phyloP scores from a whole-genome alignment of 192 early-diverging fungal genomes.

The Mortierella antarctica region DNA sequence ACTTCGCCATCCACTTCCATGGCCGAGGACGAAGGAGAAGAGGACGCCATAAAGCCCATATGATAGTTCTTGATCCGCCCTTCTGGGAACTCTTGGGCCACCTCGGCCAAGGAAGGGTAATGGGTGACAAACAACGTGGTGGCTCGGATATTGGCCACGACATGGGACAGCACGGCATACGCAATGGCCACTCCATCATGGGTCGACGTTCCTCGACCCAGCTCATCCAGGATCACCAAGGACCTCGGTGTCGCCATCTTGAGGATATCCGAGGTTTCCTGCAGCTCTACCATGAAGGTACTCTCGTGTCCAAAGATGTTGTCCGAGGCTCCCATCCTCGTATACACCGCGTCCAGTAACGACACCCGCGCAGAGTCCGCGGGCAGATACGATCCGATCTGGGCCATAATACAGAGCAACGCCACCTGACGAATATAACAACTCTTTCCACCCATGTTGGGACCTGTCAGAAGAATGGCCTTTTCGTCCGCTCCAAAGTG shows the following conservation, averaged over 20 bases:
- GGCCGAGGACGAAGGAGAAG: conserved; percentile 19
- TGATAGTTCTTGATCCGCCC: conserved; percentile 49
- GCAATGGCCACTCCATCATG: conserved; percentile 81
- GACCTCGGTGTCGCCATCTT: conserved; percentile 68
- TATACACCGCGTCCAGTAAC: conserved; percentile 76
- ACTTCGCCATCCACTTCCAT: background rate
- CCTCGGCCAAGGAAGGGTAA: conserved; percentile 73
- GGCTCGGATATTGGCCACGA: conserved; percentile 60
- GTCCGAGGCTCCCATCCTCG: conserved; percentile 80
- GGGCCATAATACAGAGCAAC: conserved; percentile 71
- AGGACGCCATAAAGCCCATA: conserved; percentile 66
- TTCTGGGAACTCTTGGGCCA: conserved; percentile 48
- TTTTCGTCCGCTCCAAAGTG: conserved; percentile 46
- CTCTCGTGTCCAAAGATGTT: conserved; percentile 73
- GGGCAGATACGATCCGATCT: conserved; percentile 81
- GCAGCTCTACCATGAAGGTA: conserved; percentile 85
- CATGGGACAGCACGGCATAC: conserved; percentile 67
- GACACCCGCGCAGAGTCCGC: conserved; percentile 70
- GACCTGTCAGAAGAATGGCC: conserved; percentile 67
- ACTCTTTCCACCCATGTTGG: conserved; percentile 85
- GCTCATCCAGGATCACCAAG: conserved; percentile 83
- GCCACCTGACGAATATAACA: conserved; percentile 77
- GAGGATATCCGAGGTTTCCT: conserved; percentile 79
- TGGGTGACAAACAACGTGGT: conserved; percentile 85
- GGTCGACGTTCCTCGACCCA: conserved; percentile 84